These are phyloP conservation scores for Yarrowia sp. DNA, from an alignment of 805 yeast species.

Conservation along the genomic window DNA sequence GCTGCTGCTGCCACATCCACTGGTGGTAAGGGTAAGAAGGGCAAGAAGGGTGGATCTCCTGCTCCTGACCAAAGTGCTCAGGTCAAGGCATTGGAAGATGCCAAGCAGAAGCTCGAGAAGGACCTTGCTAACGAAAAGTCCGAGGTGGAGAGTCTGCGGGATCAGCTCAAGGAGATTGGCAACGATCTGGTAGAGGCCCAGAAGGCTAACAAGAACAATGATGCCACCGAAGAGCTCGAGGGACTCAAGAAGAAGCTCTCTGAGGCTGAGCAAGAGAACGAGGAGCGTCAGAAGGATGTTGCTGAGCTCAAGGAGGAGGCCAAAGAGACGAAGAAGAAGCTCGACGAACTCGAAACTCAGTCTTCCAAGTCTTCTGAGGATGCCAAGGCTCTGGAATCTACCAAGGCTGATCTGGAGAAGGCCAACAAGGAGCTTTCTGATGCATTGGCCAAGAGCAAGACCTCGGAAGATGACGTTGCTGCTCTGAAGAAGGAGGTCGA, in stretches of 20 bases:
- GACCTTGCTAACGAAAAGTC: constrained; percentile 37
- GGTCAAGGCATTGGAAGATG: constrained; percentile 34
- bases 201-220: constrained; percentile 31
- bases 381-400: constrained; percentile 5
- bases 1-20: constrained; percentile 36
- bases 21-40: constrained; percentile 41
- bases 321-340: neutral
- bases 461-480: constrained; percentile 16
- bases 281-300: constrained; percentile 40
- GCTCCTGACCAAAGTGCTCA: constrained; percentile 33
- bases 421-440: constrained; percentile 40
- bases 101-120: constrained; percentile 33
- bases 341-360: constrained; percentile 18
- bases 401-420: constrained; percentile 43
- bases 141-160: constrained; percentile 74
- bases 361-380: constrained; percentile 5
- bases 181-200: constrained; percentile 73
- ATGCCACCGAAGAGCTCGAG: constrained; percentile 38
- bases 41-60: constrained; percentile 41
- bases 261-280: constrained; percentile 43
- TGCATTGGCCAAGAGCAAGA: neutral
- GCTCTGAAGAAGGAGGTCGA: constrained; percentile 43
- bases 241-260: constrained; percentile 39
- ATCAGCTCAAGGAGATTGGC: constrained; percentile 78
- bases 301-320: constrained; percentile 43